These are phyloP conservation scores for Silybum marianum DNA, from an alignment of 129 eudicot genomes.

Conservation along the genomic window DNA sequence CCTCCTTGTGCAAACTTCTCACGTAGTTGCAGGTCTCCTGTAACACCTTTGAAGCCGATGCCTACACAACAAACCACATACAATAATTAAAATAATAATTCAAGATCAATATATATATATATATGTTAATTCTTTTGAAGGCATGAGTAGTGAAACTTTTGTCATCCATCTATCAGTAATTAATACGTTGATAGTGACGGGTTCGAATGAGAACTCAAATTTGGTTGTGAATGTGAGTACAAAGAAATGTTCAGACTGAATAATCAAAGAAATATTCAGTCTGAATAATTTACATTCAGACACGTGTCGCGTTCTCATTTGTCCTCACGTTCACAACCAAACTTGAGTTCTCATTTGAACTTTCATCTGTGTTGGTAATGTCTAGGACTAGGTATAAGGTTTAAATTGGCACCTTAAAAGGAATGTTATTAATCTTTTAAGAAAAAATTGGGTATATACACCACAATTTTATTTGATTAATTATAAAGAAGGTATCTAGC, in stretches of 20 bases:
- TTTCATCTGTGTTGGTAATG: too few relatives aligned
- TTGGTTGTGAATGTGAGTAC: too few relatives aligned
- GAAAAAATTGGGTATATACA: not conserved
- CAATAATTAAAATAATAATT: not conserved
- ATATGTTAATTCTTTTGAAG: not conserved
- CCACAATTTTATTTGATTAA: not conserved
- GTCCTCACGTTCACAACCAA: too few relatives aligned
- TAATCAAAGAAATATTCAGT: too few relatives aligned
- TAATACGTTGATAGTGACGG: too few relatives aligned
- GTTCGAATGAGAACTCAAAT: too few relatives aligned
- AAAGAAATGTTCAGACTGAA: too few relatives aligned
- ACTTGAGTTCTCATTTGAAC: too few relatives aligned
- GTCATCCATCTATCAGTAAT: not conserved
- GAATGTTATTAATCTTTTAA: not conserved
- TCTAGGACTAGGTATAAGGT: not conserved
- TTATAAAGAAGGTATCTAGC: not conserved
- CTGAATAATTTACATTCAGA: too few relatives aligned
- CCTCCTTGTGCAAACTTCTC: slow-evolving; percentile 70
- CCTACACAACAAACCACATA: slow-evolving; percentile 32
- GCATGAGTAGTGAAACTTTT: too few relatives aligned
- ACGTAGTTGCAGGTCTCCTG: slow-evolving; percentile 84
- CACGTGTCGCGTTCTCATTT: too few relatives aligned
- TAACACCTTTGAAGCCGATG: slow-evolving; percentile 75
- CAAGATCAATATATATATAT: not conserved
- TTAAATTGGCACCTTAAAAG: not conserved